Percentiles rank a stretch among this genome's conserved stretches.
These are phyloP conservation scores for Solanum stenotomum DNA, from an alignment of 257 asterid genomes.

Conservation along the genomic window DNA sequence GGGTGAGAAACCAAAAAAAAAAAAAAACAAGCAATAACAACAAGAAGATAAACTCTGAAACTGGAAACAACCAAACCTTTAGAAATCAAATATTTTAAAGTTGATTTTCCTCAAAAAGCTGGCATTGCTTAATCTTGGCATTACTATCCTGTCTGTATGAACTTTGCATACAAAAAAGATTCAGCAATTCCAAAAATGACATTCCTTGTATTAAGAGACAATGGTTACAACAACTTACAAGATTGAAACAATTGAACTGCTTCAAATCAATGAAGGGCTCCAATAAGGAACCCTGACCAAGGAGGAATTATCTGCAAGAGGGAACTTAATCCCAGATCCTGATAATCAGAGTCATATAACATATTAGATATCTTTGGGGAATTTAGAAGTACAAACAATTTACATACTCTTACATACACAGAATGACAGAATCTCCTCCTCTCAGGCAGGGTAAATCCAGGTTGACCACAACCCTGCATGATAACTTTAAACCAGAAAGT, in stretches of 20 bases:
- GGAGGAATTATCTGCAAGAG: neutral
- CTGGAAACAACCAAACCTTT: neutral
- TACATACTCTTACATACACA: constrained; percentile 25
- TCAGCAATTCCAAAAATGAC: neutral
- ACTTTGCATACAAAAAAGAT: neutral
- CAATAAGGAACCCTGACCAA: neutral
- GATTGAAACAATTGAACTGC: neutral
- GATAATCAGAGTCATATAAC: neutral
- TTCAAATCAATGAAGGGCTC: neutral
- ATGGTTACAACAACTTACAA: neutral
- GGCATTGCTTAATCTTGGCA: neutral
- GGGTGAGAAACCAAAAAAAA: too few species aligned
- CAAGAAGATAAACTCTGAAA: neutral
- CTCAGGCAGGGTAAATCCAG: constrained; percentile 86
- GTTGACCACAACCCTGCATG: constrained; percentile 84
- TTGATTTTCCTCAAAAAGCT: neutral
- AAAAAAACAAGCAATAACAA: neutral
- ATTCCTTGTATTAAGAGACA: neutral
- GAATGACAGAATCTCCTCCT: constrained; percentile 72
- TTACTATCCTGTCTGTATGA: neutral
- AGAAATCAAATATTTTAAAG: neutral
- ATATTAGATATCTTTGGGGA: neutral
- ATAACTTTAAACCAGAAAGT: neutral
- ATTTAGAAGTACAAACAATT: neutral
- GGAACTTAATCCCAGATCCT: neutral